These are phyloP conservation scores for Exutisphaerella laricina DNA, from an alignment of 2,329 filamentous ascomycete species.

Conservation along the genomic window DNA sequence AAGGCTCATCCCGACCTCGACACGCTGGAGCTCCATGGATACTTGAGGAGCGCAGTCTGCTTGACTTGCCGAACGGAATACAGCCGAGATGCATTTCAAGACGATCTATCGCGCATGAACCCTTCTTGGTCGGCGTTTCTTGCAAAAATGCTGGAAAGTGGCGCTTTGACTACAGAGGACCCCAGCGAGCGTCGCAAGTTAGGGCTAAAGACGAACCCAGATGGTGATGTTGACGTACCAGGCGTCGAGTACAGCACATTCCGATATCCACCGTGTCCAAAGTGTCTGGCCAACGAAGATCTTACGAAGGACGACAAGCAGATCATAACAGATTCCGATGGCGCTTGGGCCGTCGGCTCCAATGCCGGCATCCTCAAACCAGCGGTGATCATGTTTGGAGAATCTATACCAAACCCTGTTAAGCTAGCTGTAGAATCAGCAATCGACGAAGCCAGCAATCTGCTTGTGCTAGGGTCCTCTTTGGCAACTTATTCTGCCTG, in stretches of 20 bases:
- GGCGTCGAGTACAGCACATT: conserved; percentile 84
- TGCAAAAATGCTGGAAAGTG: conserved; percentile 62
- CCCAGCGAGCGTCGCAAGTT: conserved; percentile 60
- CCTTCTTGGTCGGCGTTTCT: conserved; percentile 80
- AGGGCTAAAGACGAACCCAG: conserved; percentile 80
- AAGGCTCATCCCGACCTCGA: conserved; percentile 66
- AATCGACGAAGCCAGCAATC: conserved; percentile 66
- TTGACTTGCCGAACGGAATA: conserved; percentile 69
- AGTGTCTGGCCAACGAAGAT: conserved; percentile 56
- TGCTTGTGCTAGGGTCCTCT: conserved; percentile 82
- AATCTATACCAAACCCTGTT: conserved; percentile 65
- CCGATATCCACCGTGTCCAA: conserved; percentile 82
- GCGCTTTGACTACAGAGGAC: conserved; percentile 73
- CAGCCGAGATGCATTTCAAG: conserved; percentile 68
- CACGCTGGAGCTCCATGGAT: conserved; percentile 86
- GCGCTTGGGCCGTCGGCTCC: conserved; percentile 60
- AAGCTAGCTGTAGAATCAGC: conserved; percentile 73
- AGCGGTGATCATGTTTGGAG: conserved; percentile 93
- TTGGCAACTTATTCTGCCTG: conserved; percentile 94
- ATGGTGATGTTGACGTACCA: conserved; percentile 88
- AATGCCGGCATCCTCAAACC: conserved; percentile 79
- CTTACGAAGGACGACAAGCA: conserved; percentile 50
- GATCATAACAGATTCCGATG: conserved; percentile 70
- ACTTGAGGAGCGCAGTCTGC: conserved; percentile 75
- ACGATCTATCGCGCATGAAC: conserved; percentile 69